phyloP scores from a whole-genome alignment of 441 rosid species.

The Erodium moschatum region DNA sequence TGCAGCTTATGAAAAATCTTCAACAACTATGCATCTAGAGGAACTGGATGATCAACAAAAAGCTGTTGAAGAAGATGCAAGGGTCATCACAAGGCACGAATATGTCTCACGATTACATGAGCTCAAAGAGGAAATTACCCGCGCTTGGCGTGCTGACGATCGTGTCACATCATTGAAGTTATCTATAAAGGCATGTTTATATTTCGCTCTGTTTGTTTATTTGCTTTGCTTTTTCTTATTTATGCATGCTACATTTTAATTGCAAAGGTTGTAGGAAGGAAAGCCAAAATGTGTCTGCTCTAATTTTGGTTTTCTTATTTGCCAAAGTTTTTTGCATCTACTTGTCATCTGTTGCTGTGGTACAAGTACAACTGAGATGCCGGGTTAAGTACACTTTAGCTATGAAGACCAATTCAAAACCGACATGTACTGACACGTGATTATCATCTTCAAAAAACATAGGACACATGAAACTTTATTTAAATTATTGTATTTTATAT shows the following conservation, averaged over 20 bases:
- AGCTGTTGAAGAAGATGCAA: slow-evolving; percentile 40
- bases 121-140: slow-evolving; percentile 64
- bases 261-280: slow-evolving; percentile 5
- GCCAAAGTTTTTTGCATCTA: not conserved
- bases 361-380: not conserved
- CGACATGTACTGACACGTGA: not conserved
- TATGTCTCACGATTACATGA: slow-evolving; percentile 61
- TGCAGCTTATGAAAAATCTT: slow-evolving; percentile 41
- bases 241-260: not conserved
- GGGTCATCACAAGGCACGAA: slow-evolving; percentile 56
- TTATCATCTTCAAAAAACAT: too few relatives aligned
- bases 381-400: not conserved
- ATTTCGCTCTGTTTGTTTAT: not conserved
- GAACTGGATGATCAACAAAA: slow-evolving; percentile 47
- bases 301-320: not conserved
- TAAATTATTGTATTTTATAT: too few relatives aligned
- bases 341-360: not conserved
- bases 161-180: slow-evolving; percentile 70
- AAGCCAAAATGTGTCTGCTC: not conserved
- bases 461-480: not conserved
- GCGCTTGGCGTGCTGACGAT: slow-evolving; percentile 71
- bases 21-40: slow-evolving; percentile 34
- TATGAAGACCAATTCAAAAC: not conserved
- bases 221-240: slow-evolving; percentile 6
- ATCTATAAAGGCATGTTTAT: slow-evolving; percentile 53